These are phyloP conservation scores for Pinus albicaulis DNA, from an alignment of 75 land plant species.

Conservation along the genomic window DNA sequence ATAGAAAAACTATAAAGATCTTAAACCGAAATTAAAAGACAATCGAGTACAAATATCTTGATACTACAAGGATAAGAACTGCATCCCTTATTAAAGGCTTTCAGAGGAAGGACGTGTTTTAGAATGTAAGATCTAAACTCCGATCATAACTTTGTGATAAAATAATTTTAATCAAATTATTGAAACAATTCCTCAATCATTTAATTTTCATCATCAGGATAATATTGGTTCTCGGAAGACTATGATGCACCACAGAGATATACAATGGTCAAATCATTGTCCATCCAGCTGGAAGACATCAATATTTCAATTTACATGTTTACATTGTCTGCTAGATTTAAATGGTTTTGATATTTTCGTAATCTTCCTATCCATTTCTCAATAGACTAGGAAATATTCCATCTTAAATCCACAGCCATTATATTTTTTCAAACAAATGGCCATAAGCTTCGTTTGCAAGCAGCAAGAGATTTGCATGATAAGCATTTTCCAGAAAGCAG, in stretches of 20 bases:
- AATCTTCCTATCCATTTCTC: neutral
- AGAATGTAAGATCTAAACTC: neutral
- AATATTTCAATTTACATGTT: neutral
- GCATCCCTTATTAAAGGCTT: neutral
- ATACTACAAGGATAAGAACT: neutral
- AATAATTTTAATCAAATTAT: neutral
- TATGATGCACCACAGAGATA: neutral
- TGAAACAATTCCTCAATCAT: neutral
- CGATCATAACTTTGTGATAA: neutral
- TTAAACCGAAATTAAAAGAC: neutral
- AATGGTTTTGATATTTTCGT: neutral
- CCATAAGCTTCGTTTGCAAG: neutral
- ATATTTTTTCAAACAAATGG: neutral
- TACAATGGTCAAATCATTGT: neutral
- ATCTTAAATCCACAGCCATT: too few relatives aligned
- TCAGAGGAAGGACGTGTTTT: neutral
- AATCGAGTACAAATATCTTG: neutral
- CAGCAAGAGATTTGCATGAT: neutral
- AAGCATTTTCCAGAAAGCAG: neutral
- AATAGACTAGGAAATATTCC: neutral
- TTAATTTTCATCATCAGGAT: neutral
- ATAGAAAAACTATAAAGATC: neutral
- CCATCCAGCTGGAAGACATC: neutral
- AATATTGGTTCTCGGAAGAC: neutral
- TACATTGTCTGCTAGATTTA: neutral